phyloP scores from a whole-genome alignment of 345 rosid genomes.

The Dovyalis caffra region DNA sequence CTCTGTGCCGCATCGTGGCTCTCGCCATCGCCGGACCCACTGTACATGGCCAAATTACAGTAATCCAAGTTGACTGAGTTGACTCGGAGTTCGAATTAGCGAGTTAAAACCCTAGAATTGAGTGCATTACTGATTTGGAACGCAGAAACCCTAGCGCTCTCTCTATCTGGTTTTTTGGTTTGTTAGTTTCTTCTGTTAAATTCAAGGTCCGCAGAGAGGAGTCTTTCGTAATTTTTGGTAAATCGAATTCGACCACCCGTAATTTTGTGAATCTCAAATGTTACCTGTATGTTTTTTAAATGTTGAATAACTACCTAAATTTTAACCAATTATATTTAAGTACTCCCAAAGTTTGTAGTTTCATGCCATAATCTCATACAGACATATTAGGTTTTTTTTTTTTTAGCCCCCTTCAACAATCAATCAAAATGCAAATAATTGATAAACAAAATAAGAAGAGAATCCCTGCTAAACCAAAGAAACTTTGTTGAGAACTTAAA shows the following conservation, averaged over 20 bases:
- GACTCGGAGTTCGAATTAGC: conserved; percentile 6
- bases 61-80: conserved; percentile 1
- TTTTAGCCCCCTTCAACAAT: too few species aligned
- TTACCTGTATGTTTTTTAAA: too few species aligned
- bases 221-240: not conserved
- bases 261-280: not conserved
- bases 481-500: too few species aligned
- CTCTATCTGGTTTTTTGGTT: not conserved
- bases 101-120: conserved; percentile 6
- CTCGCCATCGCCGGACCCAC: conserved; percentile 97
- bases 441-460: too few species aligned
- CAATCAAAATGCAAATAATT: too few species aligned
- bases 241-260: too few species aligned
- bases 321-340: too few species aligned
- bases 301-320: too few species aligned
- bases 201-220: not conserved
- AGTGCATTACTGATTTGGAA: not conserved
- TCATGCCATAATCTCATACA: too few species aligned
- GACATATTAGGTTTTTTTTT: too few species aligned
- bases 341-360: too few species aligned
- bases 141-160: conserved; percentile 24
- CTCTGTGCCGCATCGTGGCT: conserved; percentile 73
- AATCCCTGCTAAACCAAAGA: too few species aligned
- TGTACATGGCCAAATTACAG: conserved; percentile 52
- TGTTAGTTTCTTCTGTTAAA: not conserved